phyloP scores from a whole-genome alignment of 805 yeast species.

The Geotrichum ghanense region DNA sequence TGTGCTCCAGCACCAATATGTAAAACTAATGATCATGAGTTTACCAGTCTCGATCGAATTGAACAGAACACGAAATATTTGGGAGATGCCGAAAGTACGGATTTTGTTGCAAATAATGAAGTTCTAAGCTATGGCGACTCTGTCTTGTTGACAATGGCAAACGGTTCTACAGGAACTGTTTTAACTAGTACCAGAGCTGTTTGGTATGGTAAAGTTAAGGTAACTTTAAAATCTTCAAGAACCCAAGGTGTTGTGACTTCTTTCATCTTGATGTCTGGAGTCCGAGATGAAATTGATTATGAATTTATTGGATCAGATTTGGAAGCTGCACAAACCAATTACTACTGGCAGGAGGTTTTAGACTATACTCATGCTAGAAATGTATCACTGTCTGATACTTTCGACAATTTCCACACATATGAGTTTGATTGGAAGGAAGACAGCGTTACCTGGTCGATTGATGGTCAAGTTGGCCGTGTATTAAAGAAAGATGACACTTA shows the following conservation, averaged over 20 bases:
- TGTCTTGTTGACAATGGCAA: conserved; percentile 66
- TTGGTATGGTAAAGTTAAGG: conserved; percentile 80
- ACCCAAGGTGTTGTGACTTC: conserved; percentile 76
- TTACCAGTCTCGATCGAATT: conserved; percentile 25
- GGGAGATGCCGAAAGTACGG: conserved; percentile 58
- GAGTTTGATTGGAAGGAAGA: conserved; percentile 78
- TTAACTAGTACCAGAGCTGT: conserved; percentile 66
- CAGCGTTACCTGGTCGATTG: conserved; percentile 55
- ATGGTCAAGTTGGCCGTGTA: conserved; percentile 58
- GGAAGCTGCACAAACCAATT: conserved; percentile 62
- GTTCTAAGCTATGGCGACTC: conserved; percentile 41
- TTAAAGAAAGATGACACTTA: conserved; percentile 45
- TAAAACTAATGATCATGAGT: conserved; percentile 26
- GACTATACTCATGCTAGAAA: conserved; percentile 51
- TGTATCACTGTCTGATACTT: conserved; percentile 40
- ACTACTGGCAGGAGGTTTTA: conserved; percentile 61
- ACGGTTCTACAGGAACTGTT: conserved; percentile 64
- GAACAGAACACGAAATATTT: conserved; percentile 34
- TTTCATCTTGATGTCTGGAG: conserved; percentile 68
- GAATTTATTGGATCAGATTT: conserved; percentile 76
- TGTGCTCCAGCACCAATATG: conserved; percentile 86
- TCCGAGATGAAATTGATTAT: conserved; percentile 82
- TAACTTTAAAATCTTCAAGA: conserved; percentile 62
- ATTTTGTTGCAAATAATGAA: conserved; percentile 56
- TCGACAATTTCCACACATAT: conserved; percentile 59